Evolutionary conservation across 441 rosid species (phyloP).

Genomic region (Hura crepitans): DNA sequence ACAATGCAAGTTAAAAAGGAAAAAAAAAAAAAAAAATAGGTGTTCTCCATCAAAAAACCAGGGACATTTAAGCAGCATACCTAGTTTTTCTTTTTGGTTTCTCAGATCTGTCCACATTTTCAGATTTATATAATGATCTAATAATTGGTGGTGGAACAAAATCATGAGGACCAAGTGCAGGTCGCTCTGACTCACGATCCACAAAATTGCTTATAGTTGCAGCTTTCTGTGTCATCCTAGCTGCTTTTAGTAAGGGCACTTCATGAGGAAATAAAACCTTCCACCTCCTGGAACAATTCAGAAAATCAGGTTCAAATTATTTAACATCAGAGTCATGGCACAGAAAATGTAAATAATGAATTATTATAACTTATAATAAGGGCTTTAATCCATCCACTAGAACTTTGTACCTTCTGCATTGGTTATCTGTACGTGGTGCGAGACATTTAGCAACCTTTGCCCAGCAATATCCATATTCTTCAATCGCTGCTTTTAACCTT

Average conservation of each 20-base stretch:
- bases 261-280: conserved; percentile 54
- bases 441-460: conserved; percentile 62
- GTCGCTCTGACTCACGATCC: conserved; percentile 74
- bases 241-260: conserved; percentile 54
- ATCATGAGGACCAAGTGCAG: conserved; percentile 56
- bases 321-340: conserved; percentile 2
- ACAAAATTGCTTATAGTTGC: conserved; percentile 69
- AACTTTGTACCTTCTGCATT: conserved; percentile 59
- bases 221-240: conserved; percentile 44
- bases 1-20: not conserved
- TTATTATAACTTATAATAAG: not conserved
- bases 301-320: not conserved
- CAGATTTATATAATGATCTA: conserved; percentile 32
- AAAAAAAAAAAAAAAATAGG: not conserved
- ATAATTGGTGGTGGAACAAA: conserved; percentile 39
- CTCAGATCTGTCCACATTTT: conserved; percentile 22
- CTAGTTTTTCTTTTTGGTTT: conserved; percentile 43
- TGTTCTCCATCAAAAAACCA: not conserved
- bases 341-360: not conserved
- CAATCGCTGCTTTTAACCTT: conserved; percentile 54
- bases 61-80: conserved; percentile 28
- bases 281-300: conserved; percentile 60
- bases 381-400: conserved; percentile 6
- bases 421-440: conserved; percentile 72
- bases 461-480: conserved; percentile 67